Percentiles rank a stretch among this genome's conserved stretches.
Evolutionary conservation across 192 early-diverging fungal genomes (phyloP).

Genomic region (Gonapodya sp.): DNA sequence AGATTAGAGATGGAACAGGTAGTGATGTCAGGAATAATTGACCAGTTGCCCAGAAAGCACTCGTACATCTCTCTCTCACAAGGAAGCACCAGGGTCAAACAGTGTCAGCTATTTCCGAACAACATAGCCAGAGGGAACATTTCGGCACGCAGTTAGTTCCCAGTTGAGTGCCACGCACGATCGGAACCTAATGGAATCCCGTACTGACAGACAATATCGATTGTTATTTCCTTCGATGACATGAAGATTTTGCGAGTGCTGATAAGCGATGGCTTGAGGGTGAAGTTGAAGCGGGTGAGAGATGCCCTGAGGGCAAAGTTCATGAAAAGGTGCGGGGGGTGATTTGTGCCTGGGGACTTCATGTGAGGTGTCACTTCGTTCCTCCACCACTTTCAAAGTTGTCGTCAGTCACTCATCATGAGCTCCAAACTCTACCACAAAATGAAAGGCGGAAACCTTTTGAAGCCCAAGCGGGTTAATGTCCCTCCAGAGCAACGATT

Average conservation of each 20-base stretch:
- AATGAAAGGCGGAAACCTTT: not conserved
- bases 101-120: conserved; percentile 5
- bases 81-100: conserved; percentile 4
- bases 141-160: no score
- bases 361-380: not conserved
- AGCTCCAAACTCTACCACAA: not conserved
- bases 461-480: not conserved
- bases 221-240: no score
- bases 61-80: not conserved
- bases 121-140: no score
- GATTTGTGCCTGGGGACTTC: not conserved
- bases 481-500: not conserved
- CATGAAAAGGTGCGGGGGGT: no score
- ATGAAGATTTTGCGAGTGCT: no score
- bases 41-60: not conserved
- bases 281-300: no score
- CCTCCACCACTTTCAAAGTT: not conserved
- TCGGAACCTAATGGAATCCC: no score
- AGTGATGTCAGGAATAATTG: not conserved
- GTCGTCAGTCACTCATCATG: not conserved
- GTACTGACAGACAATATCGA: no score
- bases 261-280: no score
- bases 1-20: no score
- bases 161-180: no score
- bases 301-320: no score